Evolutionary conservation across 148 eudicot genomes (phyloP).

Genomic region (Suaeda aralocaspica): DNA sequence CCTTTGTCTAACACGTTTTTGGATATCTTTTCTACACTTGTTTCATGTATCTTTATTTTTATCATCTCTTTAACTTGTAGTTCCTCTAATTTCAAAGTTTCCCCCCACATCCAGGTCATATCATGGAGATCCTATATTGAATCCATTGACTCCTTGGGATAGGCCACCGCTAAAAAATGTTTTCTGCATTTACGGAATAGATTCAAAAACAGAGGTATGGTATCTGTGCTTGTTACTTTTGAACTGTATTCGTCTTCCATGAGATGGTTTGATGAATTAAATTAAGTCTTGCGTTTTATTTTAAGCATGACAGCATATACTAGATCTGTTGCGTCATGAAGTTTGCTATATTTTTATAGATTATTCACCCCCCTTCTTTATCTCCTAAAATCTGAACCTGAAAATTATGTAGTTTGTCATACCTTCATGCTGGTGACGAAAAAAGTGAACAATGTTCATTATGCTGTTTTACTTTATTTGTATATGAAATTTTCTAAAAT

Average conservation of each 20-base stretch:
- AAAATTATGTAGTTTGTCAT: too few species aligned
- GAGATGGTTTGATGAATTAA: not conserved
- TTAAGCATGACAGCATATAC: not conserved
- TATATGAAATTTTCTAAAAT: too few species aligned
- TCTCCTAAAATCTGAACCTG: too few species aligned
- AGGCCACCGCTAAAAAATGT: constrained; percentile 93
- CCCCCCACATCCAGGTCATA: constrained; percentile 55
- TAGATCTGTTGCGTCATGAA: too few species aligned
- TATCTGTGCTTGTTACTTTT: not conserved
- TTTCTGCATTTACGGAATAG: constrained; percentile 92
- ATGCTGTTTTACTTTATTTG: too few species aligned
- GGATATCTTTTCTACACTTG: too few species aligned
- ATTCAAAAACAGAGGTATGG: constrained; percentile 83
- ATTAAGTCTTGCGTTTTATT: not conserved
- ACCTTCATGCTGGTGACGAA: too few species aligned
- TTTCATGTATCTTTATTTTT: too few species aligned
- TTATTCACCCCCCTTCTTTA: too few species aligned
- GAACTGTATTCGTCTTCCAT: not conserved
- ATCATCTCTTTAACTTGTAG: not conserved
- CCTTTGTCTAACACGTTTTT: too few species aligned
- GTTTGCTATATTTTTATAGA: too few species aligned
- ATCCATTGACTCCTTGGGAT: constrained; percentile 95
- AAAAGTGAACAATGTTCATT: too few species aligned
- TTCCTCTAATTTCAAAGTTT: not conserved
- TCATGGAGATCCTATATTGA: constrained; percentile 80